Evolutionary conservation across 805 yeast species (phyloP).

Genomic region (Metschnikowia kofuensis): DNA sequence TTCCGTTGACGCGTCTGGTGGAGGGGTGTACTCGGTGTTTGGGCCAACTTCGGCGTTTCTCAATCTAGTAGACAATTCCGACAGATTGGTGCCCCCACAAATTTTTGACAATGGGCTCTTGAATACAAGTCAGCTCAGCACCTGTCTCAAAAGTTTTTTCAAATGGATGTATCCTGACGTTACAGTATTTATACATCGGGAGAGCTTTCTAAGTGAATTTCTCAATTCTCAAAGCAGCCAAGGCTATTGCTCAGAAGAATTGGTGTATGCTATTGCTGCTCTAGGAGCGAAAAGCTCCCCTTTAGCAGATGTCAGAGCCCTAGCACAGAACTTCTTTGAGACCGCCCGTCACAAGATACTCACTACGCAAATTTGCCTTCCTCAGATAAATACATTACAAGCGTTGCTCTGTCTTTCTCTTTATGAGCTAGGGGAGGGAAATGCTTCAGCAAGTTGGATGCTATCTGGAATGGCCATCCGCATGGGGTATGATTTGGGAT

Average conservation of each 20-base stretch:
- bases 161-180: slow-evolving; percentile 20
- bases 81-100: slow-evolving; percentile 6
- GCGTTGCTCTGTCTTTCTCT: slow-evolving; percentile 19
- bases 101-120: slow-evolving; percentile 6
- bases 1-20: slow-evolving; percentile 16
- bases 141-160: slow-evolving; percentile 15
- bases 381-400: slow-evolving; percentile 18
- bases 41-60: slow-evolving; percentile 20
- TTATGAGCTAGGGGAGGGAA: slow-evolving; percentile 20
- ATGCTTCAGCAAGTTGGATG: slow-evolving; percentile 21
- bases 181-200: slow-evolving; percentile 19
- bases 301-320: slow-evolving; percentile 4
- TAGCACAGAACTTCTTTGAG: slow-evolving; percentile 16
- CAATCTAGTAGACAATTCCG: slow-evolving; percentile 13
- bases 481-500: slow-evolving; percentile 21
- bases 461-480: slow-evolving; percentile 21
- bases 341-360: slow-evolving; percentile 14
- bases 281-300: slow-evolving; percentile 18
- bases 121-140: slow-evolving; percentile 11
- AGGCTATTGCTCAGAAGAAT: slow-evolving; percentile 19
- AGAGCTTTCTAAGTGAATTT: slow-evolving; percentile 19
- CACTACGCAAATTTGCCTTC: slow-evolving; percentile 13
- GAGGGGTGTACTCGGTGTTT: slow-evolving; percentile 17
- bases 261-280: slow-evolving; percentile 20
- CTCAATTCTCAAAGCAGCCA: slow-evolving; percentile 9